Conservation (phyloP, 2,329 filamentous ascomycete genomes). For the Venturia carpophila region DNA sequence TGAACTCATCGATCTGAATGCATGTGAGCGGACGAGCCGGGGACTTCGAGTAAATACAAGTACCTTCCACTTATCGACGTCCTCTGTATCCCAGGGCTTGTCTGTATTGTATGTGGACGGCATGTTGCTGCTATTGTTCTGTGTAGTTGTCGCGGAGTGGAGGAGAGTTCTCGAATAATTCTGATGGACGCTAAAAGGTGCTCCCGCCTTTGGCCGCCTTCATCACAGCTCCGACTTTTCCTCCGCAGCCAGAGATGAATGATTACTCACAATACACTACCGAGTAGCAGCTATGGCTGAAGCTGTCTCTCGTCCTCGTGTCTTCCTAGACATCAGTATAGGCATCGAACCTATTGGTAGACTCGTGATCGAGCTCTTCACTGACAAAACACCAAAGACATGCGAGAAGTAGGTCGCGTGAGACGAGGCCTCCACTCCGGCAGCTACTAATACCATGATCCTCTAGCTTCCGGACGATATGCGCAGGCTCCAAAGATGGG, state of each 20-base stretch:
- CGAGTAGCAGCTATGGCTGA: slow-evolving; percentile 1
- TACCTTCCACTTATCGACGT: slow-evolving; percentile 94
- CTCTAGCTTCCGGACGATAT: slow-evolving; percentile 38
- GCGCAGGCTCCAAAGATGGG: slow-evolving; percentile 33
- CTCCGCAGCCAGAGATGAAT: not conserved
- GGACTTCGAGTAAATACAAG: slow-evolving; percentile 3
- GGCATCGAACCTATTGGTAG: slow-evolving; percentile 36
- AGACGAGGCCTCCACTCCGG: not conserved
- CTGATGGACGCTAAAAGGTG: not conserved
- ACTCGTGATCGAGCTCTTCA: slow-evolving; percentile 39
- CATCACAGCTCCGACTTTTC: not conserved
- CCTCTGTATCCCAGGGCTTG: slow-evolving; percentile 93
- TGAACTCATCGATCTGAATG: slow-evolving; percentile 67
- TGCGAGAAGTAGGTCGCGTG: slow-evolving; percentile 36
- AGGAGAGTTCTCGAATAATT: not conserved
- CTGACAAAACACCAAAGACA: slow-evolving; percentile 38
- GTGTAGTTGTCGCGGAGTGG: slow-evolving; percentile 9
- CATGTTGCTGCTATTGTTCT: slow-evolving; percentile 45
- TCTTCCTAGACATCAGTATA: slow-evolving; percentile 37
- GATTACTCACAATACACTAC: too few species aligned
- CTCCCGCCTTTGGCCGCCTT: not conserved
- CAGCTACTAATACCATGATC: not conserved
- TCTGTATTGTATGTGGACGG: slow-evolving; percentile 83
- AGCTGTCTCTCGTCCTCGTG: slow-evolving; percentile 27
- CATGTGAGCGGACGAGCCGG: not conserved